Evolutionary conservation across 2,329 filamentous ascomycete species (phyloP).

Genomic region (Penicillium frequentans): DNA sequence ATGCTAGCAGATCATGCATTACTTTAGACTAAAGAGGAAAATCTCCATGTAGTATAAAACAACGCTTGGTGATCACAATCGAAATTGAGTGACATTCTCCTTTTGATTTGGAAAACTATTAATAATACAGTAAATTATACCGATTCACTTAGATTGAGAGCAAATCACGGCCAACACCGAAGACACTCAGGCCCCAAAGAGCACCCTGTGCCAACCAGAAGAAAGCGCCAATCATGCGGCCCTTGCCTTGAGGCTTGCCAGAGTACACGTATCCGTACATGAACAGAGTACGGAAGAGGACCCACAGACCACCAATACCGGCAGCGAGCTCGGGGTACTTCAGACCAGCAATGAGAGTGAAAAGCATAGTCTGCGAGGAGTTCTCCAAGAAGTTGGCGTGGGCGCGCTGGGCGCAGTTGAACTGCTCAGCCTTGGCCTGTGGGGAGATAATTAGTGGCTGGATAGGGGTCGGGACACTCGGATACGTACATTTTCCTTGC

Average conservation of each 20-base stretch:
- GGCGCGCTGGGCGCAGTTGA: slow-evolving; percentile 57
- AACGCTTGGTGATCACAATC: too few species aligned
- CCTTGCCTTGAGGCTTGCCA: slow-evolving; percentile 38
- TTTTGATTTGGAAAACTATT: not conserved
- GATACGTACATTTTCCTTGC: slow-evolving; percentile 49
- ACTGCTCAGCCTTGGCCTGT: slow-evolving; percentile 45
- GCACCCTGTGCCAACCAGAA: slow-evolving; percentile 44
- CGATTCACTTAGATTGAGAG: slow-evolving; percentile 20
- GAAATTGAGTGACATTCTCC: not conserved
- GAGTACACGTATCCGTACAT: slow-evolving; percentile 48
- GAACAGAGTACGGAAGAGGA: slow-evolving; percentile 52
- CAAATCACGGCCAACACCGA: slow-evolving; percentile 36
- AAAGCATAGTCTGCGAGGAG: slow-evolving; percentile 51
- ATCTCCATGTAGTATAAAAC: too few species aligned
- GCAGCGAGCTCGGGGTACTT: slow-evolving; percentile 52
- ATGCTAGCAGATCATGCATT: too few species aligned
- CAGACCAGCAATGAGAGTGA: slow-evolving; percentile 56
- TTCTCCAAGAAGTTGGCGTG: slow-evolving; percentile 64
- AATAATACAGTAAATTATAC: not conserved
- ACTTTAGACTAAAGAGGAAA: too few species aligned
- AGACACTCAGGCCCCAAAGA: slow-evolving; percentile 40
- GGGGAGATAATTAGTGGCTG: not conserved
- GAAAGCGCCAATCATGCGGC: slow-evolving; percentile 33
- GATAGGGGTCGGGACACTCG: not conserved
- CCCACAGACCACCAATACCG: slow-evolving; percentile 52